phyloP scores from a whole-genome alignment of 148 eudicot genomes.

The Vaccinium myrtillus region DNA sequence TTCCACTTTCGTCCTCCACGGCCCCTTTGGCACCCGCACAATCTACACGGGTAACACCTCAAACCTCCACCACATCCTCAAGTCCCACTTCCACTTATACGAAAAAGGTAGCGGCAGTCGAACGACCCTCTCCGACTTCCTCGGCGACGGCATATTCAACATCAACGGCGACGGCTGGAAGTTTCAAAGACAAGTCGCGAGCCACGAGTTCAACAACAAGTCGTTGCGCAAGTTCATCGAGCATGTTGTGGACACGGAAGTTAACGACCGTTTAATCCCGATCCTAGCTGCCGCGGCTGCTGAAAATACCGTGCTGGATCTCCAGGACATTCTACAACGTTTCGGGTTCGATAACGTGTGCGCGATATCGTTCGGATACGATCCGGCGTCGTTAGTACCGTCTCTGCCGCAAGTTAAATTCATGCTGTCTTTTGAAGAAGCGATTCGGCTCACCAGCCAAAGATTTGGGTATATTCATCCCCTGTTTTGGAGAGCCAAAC shows the following conservation, averaged over 20 bases:
- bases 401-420: slow-evolving; percentile 19
- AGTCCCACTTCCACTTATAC: slow-evolving; percentile 26
- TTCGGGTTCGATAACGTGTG: slow-evolving; percentile 36
- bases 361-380: slow-evolving; percentile 28
- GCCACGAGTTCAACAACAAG: not conserved
- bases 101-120: slow-evolving; percentile 17
- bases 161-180: slow-evolving; percentile 8
- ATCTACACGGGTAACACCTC: slow-evolving; percentile 31
- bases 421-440: slow-evolving; percentile 20
- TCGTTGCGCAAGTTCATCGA: not conserved
- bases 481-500: slow-evolving; percentile 13
- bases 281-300: slow-evolving; percentile 14
- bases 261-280: not conserved
- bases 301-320: slow-evolving; percentile 17
- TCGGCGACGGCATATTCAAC: slow-evolving; percentile 6
- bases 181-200: not conserved
- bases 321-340: slow-evolving; percentile 32
- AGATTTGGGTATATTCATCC: slow-evolving; percentile 17
- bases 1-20: slow-evolving; percentile 25
- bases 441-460: slow-evolving; percentile 16
- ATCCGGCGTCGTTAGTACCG: slow-evolving; percentile 12
- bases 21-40: slow-evolving; percentile 22
- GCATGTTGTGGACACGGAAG: not conserved
- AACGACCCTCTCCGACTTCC: not conserved
- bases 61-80: slow-evolving; percentile 29